Percentiles rank a stretch among this genome's conserved stretches.
Evolutionary conservation across 2,329 filamentous ascomycete genomes (phyloP).

Genomic region (Cladosporium sphaerospermum): DNA sequence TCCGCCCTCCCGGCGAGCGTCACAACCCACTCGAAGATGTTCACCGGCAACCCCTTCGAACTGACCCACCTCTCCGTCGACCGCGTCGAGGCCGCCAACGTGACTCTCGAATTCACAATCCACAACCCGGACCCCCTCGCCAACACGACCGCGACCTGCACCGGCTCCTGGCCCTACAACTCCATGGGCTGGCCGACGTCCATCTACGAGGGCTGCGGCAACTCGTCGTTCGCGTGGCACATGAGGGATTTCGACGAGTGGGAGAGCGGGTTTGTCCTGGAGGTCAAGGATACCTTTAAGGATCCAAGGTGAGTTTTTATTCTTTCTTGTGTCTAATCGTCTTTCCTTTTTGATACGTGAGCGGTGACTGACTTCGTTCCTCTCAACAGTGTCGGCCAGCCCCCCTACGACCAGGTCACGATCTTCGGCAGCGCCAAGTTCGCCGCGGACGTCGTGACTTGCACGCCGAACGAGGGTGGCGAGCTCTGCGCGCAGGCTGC

Average conservation of each 20-base stretch:
- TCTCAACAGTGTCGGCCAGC: conserved; percentile 21
- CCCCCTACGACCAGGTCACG: conserved; percentile 25
- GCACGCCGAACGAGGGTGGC: neutral
- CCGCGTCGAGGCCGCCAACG: conserved; percentile 17
- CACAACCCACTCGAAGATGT: neutral
- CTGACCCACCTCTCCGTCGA: conserved; percentile 18
- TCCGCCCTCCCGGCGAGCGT: neutral
- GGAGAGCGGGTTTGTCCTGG: conserved; percentile 19
- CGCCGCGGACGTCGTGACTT: neutral
- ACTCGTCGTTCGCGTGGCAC: conserved; percentile 22
- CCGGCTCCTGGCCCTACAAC: conserved; percentile 18
- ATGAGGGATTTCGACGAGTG: conserved; percentile 17
- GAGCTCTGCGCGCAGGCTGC: neutral
- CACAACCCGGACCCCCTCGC: conserved; percentile 26
- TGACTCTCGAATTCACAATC: conserved; percentile 23
- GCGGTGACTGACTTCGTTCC: conserved; percentile 4
- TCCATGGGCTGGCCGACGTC: conserved; percentile 18
- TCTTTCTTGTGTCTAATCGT: neutral
- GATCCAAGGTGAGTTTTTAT: conserved; percentile 24
- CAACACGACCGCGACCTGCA: conserved; percentile 21
- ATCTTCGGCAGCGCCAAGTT: conserved; percentile 19
- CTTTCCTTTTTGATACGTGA: neutral
- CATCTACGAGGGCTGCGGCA: conserved; percentile 19
- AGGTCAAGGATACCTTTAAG: conserved; percentile 22
- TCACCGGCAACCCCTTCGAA: conserved; percentile 14